These are phyloP conservation scores for Penicillium pulvis DNA, from an alignment of 495 filamentous ascomycete genomes.

Conservation along the genomic window DNA sequence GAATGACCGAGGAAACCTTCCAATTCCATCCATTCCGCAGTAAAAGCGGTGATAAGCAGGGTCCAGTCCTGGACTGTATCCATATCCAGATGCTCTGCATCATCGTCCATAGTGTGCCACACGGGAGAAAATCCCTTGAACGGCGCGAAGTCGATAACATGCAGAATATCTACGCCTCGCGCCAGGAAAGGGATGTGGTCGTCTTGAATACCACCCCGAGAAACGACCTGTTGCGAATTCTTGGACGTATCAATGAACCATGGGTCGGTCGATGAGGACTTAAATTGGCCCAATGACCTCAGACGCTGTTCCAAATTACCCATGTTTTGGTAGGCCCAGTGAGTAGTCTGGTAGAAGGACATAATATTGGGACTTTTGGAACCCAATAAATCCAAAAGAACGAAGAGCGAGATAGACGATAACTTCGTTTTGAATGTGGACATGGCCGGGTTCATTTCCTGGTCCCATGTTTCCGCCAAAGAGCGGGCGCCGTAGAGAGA, in stretches of 20 bases:
- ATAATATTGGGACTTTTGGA: constrained; percentile 67
- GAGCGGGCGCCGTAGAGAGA: constrained; percentile 86
- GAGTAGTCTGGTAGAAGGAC: constrained; percentile 83
- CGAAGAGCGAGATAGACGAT: constrained; percentile 79
- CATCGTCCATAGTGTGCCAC: constrained; percentile 86
- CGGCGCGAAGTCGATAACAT: constrained; percentile 73
- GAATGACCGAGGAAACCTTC: constrained; percentile 54
- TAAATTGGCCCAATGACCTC: constrained; percentile 56
- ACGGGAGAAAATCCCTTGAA: constrained; percentile 67
- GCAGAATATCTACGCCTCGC: constrained; percentile 82
- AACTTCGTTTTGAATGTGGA: constrained; percentile 74
- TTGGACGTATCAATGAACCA: constrained; percentile 61
- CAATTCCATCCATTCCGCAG: constrained; percentile 91
- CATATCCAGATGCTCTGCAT: constrained; percentile 83
- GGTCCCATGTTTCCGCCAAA: constrained; percentile 75
- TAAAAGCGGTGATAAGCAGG: constrained; percentile 77
- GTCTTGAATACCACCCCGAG: constrained; percentile 64
- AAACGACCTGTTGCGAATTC: constrained; percentile 43
- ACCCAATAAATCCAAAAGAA: constrained; percentile 91
- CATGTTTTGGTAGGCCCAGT: constrained; percentile 86
- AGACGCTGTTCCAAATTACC: constrained; percentile 70
- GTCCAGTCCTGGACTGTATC: constrained; percentile 88
- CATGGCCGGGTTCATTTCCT: constrained; percentile 62
- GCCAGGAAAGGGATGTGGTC: constrained; percentile 89
- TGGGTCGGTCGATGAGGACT: constrained; percentile 37